Conservation (phyloP, 208 protist genomes). For the Acanthamoeba triangularis region DNA sequence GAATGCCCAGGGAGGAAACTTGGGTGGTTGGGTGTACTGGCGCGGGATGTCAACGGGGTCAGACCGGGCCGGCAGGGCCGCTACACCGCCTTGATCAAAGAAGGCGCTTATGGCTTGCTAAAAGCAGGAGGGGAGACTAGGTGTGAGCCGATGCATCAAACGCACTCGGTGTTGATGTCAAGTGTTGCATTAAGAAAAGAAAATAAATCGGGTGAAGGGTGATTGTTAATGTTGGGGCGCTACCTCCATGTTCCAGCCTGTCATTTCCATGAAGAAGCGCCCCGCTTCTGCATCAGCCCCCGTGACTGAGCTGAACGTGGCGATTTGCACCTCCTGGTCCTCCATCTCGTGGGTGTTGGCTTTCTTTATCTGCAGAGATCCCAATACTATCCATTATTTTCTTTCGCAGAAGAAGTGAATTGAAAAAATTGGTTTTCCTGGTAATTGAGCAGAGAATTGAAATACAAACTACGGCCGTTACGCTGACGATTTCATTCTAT, state of each 20-base stretch:
- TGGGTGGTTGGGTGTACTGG: not conserved
- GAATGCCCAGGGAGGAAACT: not conserved
- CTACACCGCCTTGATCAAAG: not conserved
- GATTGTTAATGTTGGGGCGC: not conserved
- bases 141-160: not conserved
- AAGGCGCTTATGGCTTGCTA: conserved; percentile 14
- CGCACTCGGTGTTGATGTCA: not conserved
- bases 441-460: too few species aligned
- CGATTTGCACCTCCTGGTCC: not conserved
- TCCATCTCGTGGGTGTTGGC: not conserved
- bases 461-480: too few species aligned
- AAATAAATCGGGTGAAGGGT: not conserved
- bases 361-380: not conserved
- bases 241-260: conserved; percentile 8
- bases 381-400: too few species aligned
- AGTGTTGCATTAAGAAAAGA: not conserved
- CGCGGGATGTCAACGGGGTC: not conserved
- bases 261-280: conserved; percentile 8
- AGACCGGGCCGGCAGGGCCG: not conserved
- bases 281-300: not conserved
- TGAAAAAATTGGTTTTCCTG: too few species aligned
- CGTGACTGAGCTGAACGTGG: not conserved
- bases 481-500: too few species aligned
- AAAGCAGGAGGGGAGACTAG: not conserved
- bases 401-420: too few species aligned